These are phyloP conservation scores for Cerioporus squamosus DNA, from an alignment of 1,284 basidiomycete species.

Conservation along the genomic window DNA sequence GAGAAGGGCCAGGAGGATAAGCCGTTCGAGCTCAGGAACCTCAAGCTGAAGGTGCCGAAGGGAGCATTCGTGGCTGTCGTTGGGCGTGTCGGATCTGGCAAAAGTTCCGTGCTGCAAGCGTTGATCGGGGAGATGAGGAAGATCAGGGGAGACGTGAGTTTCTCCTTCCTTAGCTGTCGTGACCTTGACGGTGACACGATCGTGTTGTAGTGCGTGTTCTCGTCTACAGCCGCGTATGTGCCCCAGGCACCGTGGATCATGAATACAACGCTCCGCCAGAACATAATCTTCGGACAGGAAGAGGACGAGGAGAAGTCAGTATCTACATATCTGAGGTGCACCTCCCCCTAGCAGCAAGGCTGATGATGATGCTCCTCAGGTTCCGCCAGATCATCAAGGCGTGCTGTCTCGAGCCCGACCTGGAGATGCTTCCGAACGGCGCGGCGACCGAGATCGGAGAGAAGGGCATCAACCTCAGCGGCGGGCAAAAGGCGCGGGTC, in stretches of 20 bases:
- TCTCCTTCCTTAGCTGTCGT: constrained; percentile 1
- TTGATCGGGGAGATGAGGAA: constrained; percentile 83
- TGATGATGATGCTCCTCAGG: background rate
- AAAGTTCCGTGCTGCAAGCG: constrained; percentile 73
- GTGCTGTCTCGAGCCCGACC: constrained; percentile 37
- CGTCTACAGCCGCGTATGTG: constrained; percentile 75
- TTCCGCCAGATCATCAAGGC: constrained; percentile 33
- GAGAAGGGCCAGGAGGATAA: constrained; percentile 24
- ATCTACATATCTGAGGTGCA: too few species aligned
- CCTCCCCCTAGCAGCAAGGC: constrained; percentile 22
- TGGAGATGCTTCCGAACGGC: too few species aligned
- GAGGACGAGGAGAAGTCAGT: constrained; percentile 29
- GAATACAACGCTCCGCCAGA: too few species aligned
- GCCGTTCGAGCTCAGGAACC: constrained; percentile 64
- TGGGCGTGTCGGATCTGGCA: constrained; percentile 77
- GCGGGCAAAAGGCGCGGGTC: too few species aligned
- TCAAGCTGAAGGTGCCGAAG: constrained; percentile 59
- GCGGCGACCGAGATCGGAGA: too few species aligned
- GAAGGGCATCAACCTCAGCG: constrained; percentile 21
- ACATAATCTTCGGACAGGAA: too few species aligned
- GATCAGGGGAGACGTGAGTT: constrained; percentile 54
- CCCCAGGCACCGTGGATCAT: constrained; percentile 76
- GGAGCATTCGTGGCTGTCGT: constrained; percentile 76
- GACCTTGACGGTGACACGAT: background rate
- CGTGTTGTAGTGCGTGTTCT: constrained; percentile 55